These are phyloP conservation scores for Talaromyces sp. DNA, from an alignment of 2,329 filamentous ascomycete species.

Conservation along the genomic window DNA sequence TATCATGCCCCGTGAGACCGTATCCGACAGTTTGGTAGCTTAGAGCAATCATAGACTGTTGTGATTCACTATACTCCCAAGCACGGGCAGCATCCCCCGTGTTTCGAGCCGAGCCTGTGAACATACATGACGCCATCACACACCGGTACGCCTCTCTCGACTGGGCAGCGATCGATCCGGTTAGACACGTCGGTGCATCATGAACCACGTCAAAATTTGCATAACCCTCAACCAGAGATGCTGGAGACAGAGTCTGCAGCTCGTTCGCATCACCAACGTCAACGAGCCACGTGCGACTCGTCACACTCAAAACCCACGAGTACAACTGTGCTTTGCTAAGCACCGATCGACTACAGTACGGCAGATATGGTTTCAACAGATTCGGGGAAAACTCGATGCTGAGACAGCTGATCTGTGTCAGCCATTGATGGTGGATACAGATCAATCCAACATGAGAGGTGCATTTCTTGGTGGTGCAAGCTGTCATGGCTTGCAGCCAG, in stretches of 20 bases:
- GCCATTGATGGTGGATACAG: background rate
- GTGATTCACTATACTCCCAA: constrained; percentile 6
- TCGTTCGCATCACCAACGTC: constrained; percentile 4
- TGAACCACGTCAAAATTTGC: background rate
- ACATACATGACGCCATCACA: constrained; percentile 5
- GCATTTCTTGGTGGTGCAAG: background rate
- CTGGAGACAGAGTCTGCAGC: background rate
- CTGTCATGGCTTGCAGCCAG: constrained; percentile 1
- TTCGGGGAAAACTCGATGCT: background rate
- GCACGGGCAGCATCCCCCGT: background rate
- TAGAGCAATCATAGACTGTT: background rate
- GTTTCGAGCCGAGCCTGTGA: background rate
- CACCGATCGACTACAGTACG: constrained; percentile 3
- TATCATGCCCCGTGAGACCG: background rate
- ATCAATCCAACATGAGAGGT: background rate
- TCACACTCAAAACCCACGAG: background rate
- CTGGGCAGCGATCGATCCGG: background rate
- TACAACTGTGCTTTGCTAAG: constrained; percentile 2
- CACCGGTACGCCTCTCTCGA: background rate
- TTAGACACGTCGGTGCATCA: background rate
- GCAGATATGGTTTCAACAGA: background rate
- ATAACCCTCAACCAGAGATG: background rate
- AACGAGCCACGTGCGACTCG: background rate
- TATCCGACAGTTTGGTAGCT: background rate
- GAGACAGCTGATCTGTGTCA: background rate